These are phyloP conservation scores for Omphalotus olearius DNA, from an alignment of 1,284 basidiomycete species.

Conservation along the genomic window DNA sequence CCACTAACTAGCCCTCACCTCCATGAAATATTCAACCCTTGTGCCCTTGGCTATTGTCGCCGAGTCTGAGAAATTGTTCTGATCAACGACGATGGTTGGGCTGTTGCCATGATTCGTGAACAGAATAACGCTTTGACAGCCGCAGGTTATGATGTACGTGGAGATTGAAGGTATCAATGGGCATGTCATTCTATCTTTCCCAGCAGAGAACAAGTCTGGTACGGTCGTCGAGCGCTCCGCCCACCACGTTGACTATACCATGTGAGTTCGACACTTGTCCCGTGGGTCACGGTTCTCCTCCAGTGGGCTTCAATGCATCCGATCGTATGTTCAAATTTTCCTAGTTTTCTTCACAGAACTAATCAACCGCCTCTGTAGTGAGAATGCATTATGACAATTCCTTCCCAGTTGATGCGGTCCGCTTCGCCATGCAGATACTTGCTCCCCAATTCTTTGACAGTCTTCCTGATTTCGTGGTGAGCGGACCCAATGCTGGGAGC, in stretches of 20 bases:
- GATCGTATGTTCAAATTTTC: constrained; percentile 32
- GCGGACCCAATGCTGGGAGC: constrained; percentile 50
- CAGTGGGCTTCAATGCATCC: constrained; percentile 37
- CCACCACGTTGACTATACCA: constrained; percentile 25
- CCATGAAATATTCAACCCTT: no score
- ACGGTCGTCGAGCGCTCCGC: constrained; percentile 28
- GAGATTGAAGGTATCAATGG: background rate
- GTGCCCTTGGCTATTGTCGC: background rate
- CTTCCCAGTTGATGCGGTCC: constrained; percentile 41
- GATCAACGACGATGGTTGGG: constrained; percentile 52
- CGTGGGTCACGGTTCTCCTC: constrained; percentile 36
- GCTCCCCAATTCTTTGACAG: constrained; percentile 38
- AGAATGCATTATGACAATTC: constrained; percentile 38
- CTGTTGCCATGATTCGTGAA: constrained; percentile 43
- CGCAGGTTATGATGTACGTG: constrained; percentile 37
- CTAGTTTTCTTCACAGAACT: background rate
- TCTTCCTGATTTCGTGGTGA: constrained; percentile 47
- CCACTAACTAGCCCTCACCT: no score
- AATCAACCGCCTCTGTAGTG: constrained; percentile 15
- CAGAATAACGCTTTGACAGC: constrained; percentile 35
- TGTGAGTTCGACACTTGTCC: constrained; percentile 42
- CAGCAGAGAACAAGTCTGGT: constrained; percentile 40
- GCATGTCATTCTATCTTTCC: constrained; percentile 35
- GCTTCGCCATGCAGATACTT: constrained; percentile 44
- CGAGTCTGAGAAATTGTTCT: constrained; percentile 27